Evolutionary conservation across 495 filamentous ascomycete species (phyloP).

Genomic region (Trichocladium antarcticum): DNA sequence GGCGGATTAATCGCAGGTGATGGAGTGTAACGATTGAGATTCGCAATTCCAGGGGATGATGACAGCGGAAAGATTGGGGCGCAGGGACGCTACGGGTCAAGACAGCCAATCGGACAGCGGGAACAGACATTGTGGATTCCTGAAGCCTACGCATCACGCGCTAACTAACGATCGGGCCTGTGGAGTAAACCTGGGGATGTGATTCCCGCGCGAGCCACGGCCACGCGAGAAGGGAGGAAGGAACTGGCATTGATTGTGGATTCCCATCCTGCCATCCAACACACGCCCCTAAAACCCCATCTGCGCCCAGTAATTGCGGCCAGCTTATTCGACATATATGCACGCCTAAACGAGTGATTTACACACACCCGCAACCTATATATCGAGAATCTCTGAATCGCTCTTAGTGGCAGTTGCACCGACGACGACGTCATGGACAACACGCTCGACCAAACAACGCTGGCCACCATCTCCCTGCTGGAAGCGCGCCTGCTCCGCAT

Average conservation of each 20-base stretch:
- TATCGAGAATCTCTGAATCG: neutral
- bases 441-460: constrained; percentile 40
- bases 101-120: neutral
- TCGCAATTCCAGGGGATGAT: neutral
- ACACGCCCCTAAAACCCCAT: too few species aligned
- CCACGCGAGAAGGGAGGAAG: too few species aligned
- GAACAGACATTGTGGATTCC: neutral
- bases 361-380: neutral
- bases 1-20: too few species aligned
- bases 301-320: too few species aligned
- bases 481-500: constrained; percentile 63
- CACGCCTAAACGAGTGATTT: too few species aligned
- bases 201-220: too few species aligned
- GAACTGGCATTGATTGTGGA: too few species aligned
- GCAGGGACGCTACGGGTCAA: neutral
- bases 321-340: too few species aligned
- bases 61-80: neutral
- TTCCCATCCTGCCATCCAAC: too few species aligned
- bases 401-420: neutral
- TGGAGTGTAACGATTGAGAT: neutral
- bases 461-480: constrained; percentile 62
- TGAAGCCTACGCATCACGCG: neutral
- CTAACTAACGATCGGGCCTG: neutral
- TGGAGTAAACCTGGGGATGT: too few species aligned
- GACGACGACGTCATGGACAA: constrained; percentile 32